Evolutionary conservation across 805 yeast genomes (phyloP).

Genomic region (Barnettozyma wickerhamii): DNA sequence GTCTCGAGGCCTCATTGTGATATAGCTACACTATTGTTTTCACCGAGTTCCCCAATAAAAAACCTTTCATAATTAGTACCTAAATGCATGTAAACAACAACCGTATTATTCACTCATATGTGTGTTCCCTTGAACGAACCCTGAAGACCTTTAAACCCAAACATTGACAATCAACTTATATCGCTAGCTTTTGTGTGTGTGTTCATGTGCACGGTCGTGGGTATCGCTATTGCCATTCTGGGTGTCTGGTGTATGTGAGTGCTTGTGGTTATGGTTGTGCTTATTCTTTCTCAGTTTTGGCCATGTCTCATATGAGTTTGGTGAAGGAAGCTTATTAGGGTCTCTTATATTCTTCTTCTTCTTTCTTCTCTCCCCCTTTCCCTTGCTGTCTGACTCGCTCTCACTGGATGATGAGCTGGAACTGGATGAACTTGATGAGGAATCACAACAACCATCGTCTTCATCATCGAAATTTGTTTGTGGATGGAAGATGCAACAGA

Average conservation of each 20-base stretch:
- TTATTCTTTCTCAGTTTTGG: slow-evolving; percentile 39
- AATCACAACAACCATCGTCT: slow-evolving; percentile 31
- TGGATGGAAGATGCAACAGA: slow-evolving; percentile 87
- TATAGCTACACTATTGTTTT: background rate
- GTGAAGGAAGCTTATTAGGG: slow-evolving; percentile 36
- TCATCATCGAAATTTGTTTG: slow-evolving; percentile 51
- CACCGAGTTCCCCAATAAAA: background rate
- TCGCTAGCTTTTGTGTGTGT: background rate
- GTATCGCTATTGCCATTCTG: background rate
- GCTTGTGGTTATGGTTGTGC: slow-evolving; percentile 6
- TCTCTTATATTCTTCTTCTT: slow-evolving; percentile 31
- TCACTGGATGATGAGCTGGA: slow-evolving; percentile 31
- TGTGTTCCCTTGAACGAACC: too few species aligned
- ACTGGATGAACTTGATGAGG: slow-evolving; percentile 21
- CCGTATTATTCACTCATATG: background rate
- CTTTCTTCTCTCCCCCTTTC: slow-evolving; percentile 28
- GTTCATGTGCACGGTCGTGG: slow-evolving; percentile 1
- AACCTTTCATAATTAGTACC: background rate
- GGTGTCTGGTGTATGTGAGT: slow-evolving; percentile 7
- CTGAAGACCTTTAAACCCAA: too few species aligned
- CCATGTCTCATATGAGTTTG: slow-evolving; percentile 87
- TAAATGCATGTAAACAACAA: background rate
- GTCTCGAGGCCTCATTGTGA: slow-evolving; percentile 46
- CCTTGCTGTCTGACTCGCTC: slow-evolving; percentile 32
- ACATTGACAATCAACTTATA: too few species aligned